Evolutionary conservation across 2,329 filamentous ascomycete genomes (phyloP).

Genomic region (Fusarium chaquense): DNA sequence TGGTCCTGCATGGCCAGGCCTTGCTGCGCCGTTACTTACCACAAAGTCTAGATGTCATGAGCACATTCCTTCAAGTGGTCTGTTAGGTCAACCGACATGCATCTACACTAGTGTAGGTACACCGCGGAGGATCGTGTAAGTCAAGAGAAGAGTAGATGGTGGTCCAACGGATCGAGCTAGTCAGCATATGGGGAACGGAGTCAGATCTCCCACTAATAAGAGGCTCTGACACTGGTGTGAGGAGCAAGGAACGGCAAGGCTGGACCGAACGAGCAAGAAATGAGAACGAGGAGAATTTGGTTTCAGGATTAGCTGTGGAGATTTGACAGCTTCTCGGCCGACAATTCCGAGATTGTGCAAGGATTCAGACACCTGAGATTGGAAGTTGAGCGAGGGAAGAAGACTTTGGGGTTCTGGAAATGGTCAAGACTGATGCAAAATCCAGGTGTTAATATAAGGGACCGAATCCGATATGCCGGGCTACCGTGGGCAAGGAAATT

Average conservation of each 20-base stretch:
- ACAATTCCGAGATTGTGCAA: constrained; percentile 44
- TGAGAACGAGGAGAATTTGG: constrained; percentile 38
- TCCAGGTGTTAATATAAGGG: constrained; percentile 29
- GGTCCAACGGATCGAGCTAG: constrained; percentile 33
- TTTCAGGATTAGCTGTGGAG: constrained; percentile 47
- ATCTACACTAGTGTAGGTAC: constrained; percentile 24
- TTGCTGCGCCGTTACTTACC: constrained; percentile 7
- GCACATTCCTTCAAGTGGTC: constrained; percentile 33
- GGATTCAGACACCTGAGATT: constrained; percentile 28
- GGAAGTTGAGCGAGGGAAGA: constrained; percentile 17
- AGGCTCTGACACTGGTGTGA: constrained; percentile 33
- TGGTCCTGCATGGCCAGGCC: not conserved
- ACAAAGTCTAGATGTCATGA: constrained; percentile 11
- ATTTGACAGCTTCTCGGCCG: constrained; percentile 32
- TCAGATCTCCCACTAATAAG: constrained; percentile 47
- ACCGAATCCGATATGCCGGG: constrained; percentile 6
- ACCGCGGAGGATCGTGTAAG: constrained; percentile 24
- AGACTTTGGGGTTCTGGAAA: constrained; percentile 19
- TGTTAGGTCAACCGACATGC: constrained; percentile 17
- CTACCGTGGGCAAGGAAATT: constrained; percentile 6
- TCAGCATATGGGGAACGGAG: constrained; percentile 37
- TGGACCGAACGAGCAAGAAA: constrained; percentile 42
- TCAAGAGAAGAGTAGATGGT: constrained; percentile 33
- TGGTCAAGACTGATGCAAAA: constrained; percentile 34
- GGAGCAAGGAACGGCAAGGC: constrained; percentile 37